These are phyloP conservation scores for Cronartium quercuum DNA, from an alignment of 1,284 basidiomycete species.

Conservation along the genomic window DNA sequence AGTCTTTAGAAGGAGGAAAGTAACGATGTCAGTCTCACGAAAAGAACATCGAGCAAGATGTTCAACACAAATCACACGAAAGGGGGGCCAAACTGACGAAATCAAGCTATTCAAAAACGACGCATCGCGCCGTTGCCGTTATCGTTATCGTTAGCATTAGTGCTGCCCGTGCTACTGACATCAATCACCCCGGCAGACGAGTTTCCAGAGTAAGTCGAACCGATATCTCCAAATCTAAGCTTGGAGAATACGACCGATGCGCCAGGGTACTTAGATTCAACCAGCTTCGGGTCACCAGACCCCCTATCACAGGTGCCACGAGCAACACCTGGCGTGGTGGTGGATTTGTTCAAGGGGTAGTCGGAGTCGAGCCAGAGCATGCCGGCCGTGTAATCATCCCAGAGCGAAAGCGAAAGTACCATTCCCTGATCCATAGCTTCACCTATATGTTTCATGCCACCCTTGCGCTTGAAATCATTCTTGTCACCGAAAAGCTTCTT, in stretches of 20 bases:
- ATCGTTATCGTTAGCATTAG: no score
- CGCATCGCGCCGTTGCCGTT: no score
- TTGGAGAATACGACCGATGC: slow-evolving; percentile 54
- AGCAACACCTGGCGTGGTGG: slow-evolving; percentile 54
- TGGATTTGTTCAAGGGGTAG: slow-evolving; percentile 54
- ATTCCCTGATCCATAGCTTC: slow-evolving; percentile 17
- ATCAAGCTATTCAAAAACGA: no score
- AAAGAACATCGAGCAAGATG: no score
- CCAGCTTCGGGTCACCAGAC: slow-evolving; percentile 54
- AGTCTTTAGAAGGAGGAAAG: no score
- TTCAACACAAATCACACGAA: no score
- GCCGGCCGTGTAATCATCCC: slow-evolving; percentile 55
- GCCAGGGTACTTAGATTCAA: slow-evolving; percentile 50
- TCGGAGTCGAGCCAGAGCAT: slow-evolving; percentile 61
- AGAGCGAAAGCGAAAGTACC: slow-evolving; percentile 19
- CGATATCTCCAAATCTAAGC: slow-evolving; percentile 11
- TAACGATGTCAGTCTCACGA: no score
- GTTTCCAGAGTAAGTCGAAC: not conserved
- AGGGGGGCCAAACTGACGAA: no score
- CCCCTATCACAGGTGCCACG: slow-evolving; percentile 57
- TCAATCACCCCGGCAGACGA: no score
- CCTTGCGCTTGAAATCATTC: not conserved
- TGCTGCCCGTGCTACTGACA: no score
- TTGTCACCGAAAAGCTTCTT: not conserved
- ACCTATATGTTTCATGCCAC: slow-evolving; percentile 8